phyloP scores from a whole-genome alignment of 1,284 basidiomycete species.

The Cutaneotrichosporon sp. region DNA sequence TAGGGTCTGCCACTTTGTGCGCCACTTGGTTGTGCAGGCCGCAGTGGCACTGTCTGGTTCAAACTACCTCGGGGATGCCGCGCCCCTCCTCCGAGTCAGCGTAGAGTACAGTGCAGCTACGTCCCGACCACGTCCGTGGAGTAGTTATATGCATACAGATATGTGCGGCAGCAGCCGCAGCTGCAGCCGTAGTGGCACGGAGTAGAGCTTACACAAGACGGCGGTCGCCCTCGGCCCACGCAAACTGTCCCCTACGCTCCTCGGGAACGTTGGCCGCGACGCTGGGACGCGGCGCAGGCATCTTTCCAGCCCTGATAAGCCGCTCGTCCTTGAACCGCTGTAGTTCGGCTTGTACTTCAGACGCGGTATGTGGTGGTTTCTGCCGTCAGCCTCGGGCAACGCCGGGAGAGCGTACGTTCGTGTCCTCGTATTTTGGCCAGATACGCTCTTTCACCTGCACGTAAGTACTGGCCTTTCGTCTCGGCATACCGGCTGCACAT shows the following conservation, averaged over 20 bases:
- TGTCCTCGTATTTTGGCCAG: slow-evolving; percentile 43
- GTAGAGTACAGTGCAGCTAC: no score
- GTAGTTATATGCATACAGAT: slow-evolving; percentile 16
- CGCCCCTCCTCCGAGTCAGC: no score
- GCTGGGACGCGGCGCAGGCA: neutral
- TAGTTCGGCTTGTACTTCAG: slow-evolving; percentile 34
- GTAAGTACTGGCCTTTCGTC: no score
- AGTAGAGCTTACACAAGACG: slow-evolving; percentile 17
- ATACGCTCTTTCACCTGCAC: slow-evolving; percentile 37
- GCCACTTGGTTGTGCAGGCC: no score
- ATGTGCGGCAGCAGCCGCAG: no score
- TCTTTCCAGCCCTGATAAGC: slow-evolving; percentile 2
- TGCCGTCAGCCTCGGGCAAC: slow-evolving; percentile 14
- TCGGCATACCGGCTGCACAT: slow-evolving; percentile 20
- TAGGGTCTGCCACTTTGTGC: no score
- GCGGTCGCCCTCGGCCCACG: slow-evolving; percentile 20
- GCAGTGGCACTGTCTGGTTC: no score
- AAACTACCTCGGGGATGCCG: no score
- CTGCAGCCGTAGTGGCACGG: no score
- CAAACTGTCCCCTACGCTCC: slow-evolving; percentile 3
- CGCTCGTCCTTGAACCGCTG: slow-evolving; percentile 31
- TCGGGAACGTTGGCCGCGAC: slow-evolving; percentile 2
- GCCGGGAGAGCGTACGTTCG: slow-evolving; percentile 31
- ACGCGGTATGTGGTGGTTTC: slow-evolving; percentile 34
- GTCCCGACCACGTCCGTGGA: no score